Conservation (phyloP, 2,329 filamentous ascomycete genomes). For the Pestalotiopsis sp. region DNA sequence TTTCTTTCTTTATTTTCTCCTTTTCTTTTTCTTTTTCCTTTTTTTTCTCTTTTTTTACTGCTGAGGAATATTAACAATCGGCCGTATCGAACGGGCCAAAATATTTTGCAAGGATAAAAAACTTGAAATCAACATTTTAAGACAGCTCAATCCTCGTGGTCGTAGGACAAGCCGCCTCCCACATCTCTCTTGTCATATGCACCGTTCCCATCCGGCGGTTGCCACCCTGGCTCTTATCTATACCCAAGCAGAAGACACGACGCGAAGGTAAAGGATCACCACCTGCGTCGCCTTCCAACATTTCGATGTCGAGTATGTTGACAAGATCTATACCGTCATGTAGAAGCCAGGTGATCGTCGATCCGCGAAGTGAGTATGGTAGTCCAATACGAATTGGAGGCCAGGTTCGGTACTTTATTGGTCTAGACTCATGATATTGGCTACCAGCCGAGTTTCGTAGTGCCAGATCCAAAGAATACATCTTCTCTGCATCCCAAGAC, state of each 20-base stretch:
- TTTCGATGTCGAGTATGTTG: neutral
- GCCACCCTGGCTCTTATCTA: neutral
- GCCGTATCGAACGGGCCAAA: too few relatives aligned
- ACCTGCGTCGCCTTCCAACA: neutral
- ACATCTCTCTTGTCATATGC: neutral
- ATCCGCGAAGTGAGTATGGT: neutral
- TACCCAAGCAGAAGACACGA: constrained; percentile 8
- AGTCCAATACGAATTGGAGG: neutral
- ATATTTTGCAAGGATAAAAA: too few relatives aligned
- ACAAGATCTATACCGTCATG: constrained; percentile 1
- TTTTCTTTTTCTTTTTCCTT: too few relatives aligned
- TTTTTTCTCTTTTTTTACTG: too few relatives aligned
- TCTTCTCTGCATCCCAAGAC: neutral
- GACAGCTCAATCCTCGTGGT: neutral
- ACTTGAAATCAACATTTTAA: neutral
- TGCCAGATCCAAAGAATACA: neutral
- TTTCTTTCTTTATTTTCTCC: too few relatives aligned
- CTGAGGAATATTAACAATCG: too few relatives aligned
- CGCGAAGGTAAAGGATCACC: neutral
- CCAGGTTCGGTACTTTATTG: neutral
- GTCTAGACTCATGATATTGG: neutral
- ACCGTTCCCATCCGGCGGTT: neutral
- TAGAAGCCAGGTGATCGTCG: neutral
- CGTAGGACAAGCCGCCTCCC: neutral
- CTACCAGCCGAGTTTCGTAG: neutral